These are phyloP conservation scores for Globisporangium splendens DNA, from an alignment of 352 stramenopile genomes.

Conservation along the genomic window DNA sequence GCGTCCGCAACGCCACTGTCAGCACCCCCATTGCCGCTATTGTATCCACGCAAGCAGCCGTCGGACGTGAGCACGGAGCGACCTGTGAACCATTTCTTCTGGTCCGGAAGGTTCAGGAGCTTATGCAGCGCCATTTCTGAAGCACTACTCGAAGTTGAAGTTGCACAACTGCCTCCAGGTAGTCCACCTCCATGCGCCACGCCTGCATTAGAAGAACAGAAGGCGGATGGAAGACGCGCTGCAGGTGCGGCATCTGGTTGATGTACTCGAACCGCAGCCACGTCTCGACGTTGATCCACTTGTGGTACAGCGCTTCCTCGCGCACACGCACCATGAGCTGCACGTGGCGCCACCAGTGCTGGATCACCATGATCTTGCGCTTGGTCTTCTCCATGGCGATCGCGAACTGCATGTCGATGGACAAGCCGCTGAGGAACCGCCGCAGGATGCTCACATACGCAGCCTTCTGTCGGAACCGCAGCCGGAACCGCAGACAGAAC, in stretches of 20 bases:
- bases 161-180: not conserved
- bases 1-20: too few species aligned
- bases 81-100: conserved; percentile 45
- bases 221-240: conserved; percentile 49
- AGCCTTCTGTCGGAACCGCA: conserved; percentile 37
- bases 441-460: conserved; percentile 30
- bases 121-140: conserved; percentile 32
- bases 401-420: conserved; percentile 60
- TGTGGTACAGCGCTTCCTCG: conserved; percentile 47
- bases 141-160: not conserved
- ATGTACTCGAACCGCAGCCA: conserved; percentile 43
- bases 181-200: not conserved
- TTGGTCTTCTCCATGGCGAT: conserved; percentile 59
- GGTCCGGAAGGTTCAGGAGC: conserved; percentile 48
- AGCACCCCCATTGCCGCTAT: not conserved
- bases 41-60: conserved; percentile 35
- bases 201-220: too few species aligned
- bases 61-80: conserved; percentile 46
- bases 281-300: conserved; percentile 49
- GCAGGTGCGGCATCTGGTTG: conserved; percentile 49
- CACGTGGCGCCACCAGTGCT: conserved; percentile 61
- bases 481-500: conserved; percentile 32
- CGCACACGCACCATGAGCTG: conserved; percentile 51
- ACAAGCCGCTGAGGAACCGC: conserved; percentile 42
- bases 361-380: conserved; percentile 40